phyloP scores from a whole-genome alignment of 768 basidiomycete species.

The Lactarius sp. region DNA sequence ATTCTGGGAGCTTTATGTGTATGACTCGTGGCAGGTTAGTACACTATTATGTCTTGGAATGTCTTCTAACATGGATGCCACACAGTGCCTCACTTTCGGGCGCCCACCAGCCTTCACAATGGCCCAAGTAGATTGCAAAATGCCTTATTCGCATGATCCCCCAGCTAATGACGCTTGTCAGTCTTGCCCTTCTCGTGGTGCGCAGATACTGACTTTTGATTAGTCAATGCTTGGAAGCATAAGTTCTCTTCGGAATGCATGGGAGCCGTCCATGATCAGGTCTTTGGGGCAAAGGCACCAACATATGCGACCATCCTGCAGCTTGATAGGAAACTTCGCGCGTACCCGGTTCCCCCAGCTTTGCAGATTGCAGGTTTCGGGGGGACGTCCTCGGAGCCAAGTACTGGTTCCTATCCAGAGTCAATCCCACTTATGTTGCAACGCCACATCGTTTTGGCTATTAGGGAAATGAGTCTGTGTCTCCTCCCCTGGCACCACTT shows the following conservation, averaged over 20 bases:
- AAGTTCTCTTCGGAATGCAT: constrained; percentile 57
- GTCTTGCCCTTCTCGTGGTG: constrained; percentile 43
- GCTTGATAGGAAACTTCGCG: constrained; percentile 60
- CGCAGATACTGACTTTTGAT: constrained; percentile 1
- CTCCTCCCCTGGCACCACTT: neutral
- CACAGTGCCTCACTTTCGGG: constrained; percentile 64
- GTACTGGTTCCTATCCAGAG: constrained; percentile 39
- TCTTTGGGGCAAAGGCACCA: constrained; percentile 57
- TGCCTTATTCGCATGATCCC: constrained; percentile 42
- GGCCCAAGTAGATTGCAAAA: constrained; percentile 26
- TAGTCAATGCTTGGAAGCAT: constrained; percentile 69
- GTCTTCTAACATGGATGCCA: constrained; percentile 1
- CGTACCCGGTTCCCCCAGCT: constrained; percentile 58
- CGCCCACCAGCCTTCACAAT: constrained; percentile 60
- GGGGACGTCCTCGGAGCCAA: constrained; percentile 33
- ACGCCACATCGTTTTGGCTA: constrained; percentile 58
- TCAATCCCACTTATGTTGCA: constrained; percentile 60
- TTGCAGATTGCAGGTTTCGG: constrained; percentile 61
- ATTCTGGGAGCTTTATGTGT: constrained; percentile 60
- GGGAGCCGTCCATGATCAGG: constrained; percentile 60
- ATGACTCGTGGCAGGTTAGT: constrained; percentile 65
- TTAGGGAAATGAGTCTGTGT: constrained; percentile 60
- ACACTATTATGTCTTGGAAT: neutral
- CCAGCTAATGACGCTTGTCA: constrained; percentile 47
- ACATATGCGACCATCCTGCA: constrained; percentile 58